Conservation (phyloP, 208 protist genomes). For the Strigomonas oncopelti region DNA sequence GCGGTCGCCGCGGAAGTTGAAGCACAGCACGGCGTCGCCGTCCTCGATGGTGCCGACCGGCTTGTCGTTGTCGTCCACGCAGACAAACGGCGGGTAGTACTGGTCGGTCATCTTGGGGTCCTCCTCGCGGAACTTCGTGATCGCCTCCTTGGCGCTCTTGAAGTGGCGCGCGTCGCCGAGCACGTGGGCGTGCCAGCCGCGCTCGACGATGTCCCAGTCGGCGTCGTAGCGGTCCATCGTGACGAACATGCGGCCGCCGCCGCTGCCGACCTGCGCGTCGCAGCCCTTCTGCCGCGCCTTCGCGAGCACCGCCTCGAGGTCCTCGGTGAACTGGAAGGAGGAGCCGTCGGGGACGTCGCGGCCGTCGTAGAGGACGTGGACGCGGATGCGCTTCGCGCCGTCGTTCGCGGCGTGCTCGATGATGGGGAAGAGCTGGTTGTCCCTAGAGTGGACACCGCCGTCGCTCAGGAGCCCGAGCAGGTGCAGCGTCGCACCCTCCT, state of each 20-base stretch:
- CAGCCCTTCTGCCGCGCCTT: conserved; percentile 71
- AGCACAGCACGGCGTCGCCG: conserved; percentile 92
- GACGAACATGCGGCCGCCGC: conserved; percentile 94
- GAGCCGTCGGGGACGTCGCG: conserved; percentile 93
- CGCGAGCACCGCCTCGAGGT: conserved; percentile 84
- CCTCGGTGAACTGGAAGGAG: conserved; percentile 86
- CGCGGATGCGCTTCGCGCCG: conserved; percentile 84
- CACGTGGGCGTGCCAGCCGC: conserved; percentile 91
- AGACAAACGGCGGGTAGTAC: conserved; percentile 92
- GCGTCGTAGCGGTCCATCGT: conserved; percentile 96
- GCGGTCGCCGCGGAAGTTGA: conserved; percentile 95
- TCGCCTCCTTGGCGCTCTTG: conserved; percentile 78
- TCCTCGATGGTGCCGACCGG: conserved; percentile 90
- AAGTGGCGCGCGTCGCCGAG: conserved; percentile 89
- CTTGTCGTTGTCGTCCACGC: conserved; percentile 63
- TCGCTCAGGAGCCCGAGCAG: conserved; percentile 92
- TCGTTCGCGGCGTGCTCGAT: conserved; percentile 79
- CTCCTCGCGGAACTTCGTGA: conserved; percentile 84
- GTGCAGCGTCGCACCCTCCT: conserved; percentile 82
- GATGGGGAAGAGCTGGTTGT: conserved; percentile 89
- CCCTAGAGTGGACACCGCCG: conserved; percentile 92
- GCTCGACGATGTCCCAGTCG: conserved; percentile 94
- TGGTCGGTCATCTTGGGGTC: conserved; percentile 87
- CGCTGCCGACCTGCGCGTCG: conserved; percentile 88
- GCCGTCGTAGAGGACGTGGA: conserved; percentile 93